Base-by-base conservation (phyloP, 2,329 filamentous ascomycete species). In the Trichoderma koningiopsis region DNA sequence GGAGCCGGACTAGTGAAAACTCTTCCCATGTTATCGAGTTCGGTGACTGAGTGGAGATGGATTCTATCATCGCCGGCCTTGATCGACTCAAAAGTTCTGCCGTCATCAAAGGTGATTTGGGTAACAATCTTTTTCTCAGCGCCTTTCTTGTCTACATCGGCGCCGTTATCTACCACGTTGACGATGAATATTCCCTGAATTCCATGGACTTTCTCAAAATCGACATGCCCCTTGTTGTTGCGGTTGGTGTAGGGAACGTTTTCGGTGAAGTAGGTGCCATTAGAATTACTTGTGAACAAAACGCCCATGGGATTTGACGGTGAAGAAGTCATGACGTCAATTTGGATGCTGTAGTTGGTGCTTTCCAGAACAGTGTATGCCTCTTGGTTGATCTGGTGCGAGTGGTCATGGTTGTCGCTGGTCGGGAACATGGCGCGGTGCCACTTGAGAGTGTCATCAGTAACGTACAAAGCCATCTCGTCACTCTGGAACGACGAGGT, bases 321-420 rank as follows among this genome's bases (percentile, higher is more conserved):
- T 56, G 83, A 83, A 49, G 84, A 84, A 1, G 91, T 93, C 86
- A 95, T 90, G 72, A 98, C 94, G 79, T 98, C 94, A 68, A 99
- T 89, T 81, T 98, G 95, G 74, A 99, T 94, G 82, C 95, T 97
- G 83, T 99, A 97, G 77, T 97, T 95, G 53, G 96, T 98, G 76
- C 94, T 96, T 81, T 98, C 95, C 52, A 99, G 86, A 59, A 99
- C 87, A 0, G 96, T 99, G 79, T 97, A 99, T 3, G 92, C 93
- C 77, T 95, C 88, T 77, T 97, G 91, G 71, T 93, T 87, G 75
- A 94, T 81, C 60, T 76, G 79, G 70, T 83, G 82, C 53, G 85
- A 92, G 79, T 97, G 94, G 71, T 93, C 91, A 71, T 83, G 81
- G 56, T 83, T 91, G 78, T 97, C 93, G 71, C 92, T 90, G 56